Evolutionary conservation across 139 green algal species (phyloP).

Genomic region (Coelastrella sp.): DNA sequence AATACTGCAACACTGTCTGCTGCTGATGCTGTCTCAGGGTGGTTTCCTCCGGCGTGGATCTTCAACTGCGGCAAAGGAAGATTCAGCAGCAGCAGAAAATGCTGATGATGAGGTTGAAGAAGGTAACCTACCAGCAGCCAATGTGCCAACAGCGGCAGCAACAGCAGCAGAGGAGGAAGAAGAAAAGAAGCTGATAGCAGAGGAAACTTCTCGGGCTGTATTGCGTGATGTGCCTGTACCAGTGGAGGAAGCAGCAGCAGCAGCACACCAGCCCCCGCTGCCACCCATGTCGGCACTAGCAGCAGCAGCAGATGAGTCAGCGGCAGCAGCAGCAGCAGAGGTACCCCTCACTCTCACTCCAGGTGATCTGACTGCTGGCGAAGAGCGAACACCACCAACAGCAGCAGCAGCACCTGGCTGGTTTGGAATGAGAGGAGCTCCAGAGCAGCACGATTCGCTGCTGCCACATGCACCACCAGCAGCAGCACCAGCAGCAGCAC

Average conservation of each 20-base stretch:
- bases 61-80: background rate
- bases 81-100: background rate
- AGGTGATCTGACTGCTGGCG: background rate
- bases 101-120: background rate
- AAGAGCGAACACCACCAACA: background rate
- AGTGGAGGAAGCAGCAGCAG: background rate
- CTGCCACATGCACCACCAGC: background rate
- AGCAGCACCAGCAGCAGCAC: too few species aligned
- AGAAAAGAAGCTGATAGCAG: background rate
- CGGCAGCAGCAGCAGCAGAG: slow-evolving; percentile 16
- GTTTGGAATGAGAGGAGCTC: background rate
- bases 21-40: background rate
- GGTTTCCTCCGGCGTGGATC: background rate
- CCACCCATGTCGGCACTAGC: background rate
- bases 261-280: background rate
- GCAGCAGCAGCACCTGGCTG: background rate
- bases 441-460: background rate
- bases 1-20: background rate
- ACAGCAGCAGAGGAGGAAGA: background rate
- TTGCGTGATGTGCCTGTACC: background rate
- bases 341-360: background rate
- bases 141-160: background rate
- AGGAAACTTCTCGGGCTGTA: background rate
- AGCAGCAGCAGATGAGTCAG: background rate
- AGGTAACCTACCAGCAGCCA: background rate